Conservation (phyloP, 257 asterid genomes). For the Paulownia fortunei region DNA sequence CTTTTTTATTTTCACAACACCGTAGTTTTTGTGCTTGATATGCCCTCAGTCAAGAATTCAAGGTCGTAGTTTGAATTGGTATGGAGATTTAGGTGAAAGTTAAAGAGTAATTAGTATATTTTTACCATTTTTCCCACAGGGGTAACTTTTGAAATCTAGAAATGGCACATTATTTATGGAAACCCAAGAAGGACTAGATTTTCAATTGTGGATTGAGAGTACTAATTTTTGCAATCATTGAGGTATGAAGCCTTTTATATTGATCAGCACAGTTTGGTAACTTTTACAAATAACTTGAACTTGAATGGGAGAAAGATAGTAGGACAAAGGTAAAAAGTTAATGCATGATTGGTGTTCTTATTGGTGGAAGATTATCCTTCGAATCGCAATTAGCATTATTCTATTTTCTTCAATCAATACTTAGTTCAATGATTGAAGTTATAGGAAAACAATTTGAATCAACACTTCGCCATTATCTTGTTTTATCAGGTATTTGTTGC, state of each 20-base stretch:
- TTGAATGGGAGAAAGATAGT: background rate
- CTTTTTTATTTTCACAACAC: background rate
- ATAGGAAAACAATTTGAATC: background rate
- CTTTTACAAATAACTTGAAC: background rate
- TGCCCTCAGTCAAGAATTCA: background rate
- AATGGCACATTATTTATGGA: background rate
- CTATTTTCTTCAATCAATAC: background rate
- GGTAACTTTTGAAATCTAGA: background rate
- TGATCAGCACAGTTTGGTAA: background rate
- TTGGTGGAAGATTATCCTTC: background rate
- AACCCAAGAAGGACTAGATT: background rate
- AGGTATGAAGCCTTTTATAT: background rate
- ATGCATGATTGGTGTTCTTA: background rate
- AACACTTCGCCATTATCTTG: background rate
- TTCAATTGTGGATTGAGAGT: background rate
- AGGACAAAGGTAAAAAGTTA: background rate
- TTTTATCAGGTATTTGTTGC: constrained; percentile 59
- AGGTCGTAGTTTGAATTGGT: background rate
- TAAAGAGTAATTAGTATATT: background rate
- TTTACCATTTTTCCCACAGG: background rate
- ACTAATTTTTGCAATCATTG: background rate
- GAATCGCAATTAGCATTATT: background rate
- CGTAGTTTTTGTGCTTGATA: background rate
- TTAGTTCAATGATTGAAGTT: background rate
- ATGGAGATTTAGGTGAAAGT: background rate